Conservation (phyloP, 164 flowering plant genomes). For the Buxus sempervirens region DNA sequence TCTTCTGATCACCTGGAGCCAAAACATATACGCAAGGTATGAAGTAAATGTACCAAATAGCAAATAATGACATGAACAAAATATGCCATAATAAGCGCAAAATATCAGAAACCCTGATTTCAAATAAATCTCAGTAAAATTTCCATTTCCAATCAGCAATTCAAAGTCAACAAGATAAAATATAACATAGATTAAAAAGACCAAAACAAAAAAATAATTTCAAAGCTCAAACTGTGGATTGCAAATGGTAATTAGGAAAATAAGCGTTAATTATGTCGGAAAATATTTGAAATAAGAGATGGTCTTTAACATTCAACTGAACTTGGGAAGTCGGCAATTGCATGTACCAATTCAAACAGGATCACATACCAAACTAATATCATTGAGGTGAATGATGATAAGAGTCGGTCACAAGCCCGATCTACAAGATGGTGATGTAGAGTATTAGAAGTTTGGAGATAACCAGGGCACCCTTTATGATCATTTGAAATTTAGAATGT, state of each 20-base stretch:
- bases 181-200: too few species aligned
- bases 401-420: not conserved
- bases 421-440: too few species aligned
- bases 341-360: not conserved
- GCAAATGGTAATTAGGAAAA: not conserved
- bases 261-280: too few species aligned
- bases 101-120: not conserved
- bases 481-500: too few species aligned
- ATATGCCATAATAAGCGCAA: not conserved
- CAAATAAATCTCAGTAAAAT: not conserved
- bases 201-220: too few species aligned
- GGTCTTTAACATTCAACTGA: not conserved
- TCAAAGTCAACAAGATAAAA: not conserved
- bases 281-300: not conserved
- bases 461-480: not conserved
- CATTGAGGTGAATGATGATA: not conserved
- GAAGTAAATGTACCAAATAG: not conserved
- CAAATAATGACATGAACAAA: not conserved
- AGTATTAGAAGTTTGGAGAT: not conserved
- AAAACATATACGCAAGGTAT: not conserved
- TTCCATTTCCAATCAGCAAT: not conserved
- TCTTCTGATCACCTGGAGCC: constrained; percentile 26
- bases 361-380: not conserved
- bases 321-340: not conserved
- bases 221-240: not conserved